Evolutionary conservation across 148 eudicot genomes (phyloP), one percentile per base, ranked within the genome.

Genomic region (Polygonum aviculare): DNA sequence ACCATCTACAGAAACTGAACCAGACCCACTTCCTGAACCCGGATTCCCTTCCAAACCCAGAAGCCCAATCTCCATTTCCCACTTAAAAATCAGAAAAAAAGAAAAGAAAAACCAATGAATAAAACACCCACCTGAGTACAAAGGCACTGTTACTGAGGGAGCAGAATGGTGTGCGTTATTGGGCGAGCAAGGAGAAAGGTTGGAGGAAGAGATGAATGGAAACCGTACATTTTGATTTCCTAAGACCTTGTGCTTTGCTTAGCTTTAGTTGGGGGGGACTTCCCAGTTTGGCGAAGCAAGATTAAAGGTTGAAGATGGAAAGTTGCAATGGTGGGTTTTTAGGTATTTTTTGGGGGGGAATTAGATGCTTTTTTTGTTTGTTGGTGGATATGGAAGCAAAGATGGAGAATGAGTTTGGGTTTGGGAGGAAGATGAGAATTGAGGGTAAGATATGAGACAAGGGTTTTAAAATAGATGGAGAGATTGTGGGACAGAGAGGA

Each of bases 401-500:
- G 74, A 9, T 36, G 72, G 44, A 39, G 72, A 11, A 71, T 16
- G 50, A 71, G 44, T 26, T 40, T 40, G 51, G n/a, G n/a, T 21
- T 9, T 26, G 49, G 50, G 4, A n/a, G 51, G 51, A 3, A 41
- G 74, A 45, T 40, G 74, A 36, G 73, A 69, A 26, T 33, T 41
- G 74, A 71, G 11, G 74, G 74, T 39, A 71, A 71, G 69, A 63
- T 33, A 63, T 12, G 40, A 63, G 70, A 63, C 70, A 63, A 35
- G 40, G 14, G 33, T 63, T 33, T 31, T 63, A 63, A 59, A 63
- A 63, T 14, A 35, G 41, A 63, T 12, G 69, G 69, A 31, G 69
- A 62, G 39, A 62, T 31, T 62, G 70, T 63, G 70, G 70, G 70
- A 63, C 70, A 63, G 70, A 63, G 70, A 63, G 41, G 65, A 59